Evolutionary conservation across 768 basidiomycete species (phyloP).

Genomic region (Rhizopogon sp.): DNA sequence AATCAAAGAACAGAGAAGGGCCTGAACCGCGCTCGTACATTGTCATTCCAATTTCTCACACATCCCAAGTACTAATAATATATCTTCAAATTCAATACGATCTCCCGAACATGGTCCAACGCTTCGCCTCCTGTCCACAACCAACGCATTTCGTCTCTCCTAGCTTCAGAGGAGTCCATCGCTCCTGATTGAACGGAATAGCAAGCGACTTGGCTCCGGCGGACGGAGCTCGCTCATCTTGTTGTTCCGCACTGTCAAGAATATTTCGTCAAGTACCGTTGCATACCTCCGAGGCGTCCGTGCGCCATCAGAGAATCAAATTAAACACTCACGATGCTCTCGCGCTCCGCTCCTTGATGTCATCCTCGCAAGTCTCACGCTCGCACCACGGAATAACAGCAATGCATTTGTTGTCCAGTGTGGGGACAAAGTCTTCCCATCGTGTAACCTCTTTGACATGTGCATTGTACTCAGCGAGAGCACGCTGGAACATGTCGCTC

Average conservation of each 20-base stretch:
- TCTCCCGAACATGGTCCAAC: conserved; percentile 96
- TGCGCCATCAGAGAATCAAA: neutral
- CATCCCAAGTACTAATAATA: neutral
- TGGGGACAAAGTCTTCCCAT: conserved; percentile 93
- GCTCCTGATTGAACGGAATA: conserved; percentile 91
- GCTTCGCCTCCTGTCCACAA: conserved; percentile 84
- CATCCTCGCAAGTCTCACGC: conserved; percentile 87
- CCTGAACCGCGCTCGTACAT: neutral
- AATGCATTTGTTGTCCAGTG: conserved; percentile 83
- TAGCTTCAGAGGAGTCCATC: conserved; percentile 72
- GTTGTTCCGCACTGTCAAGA: conserved; percentile 64
- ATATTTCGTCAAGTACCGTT: conserved; percentile 4
- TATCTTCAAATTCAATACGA: conserved; percentile 49
- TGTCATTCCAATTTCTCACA: neutral
- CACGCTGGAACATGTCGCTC: conserved; percentile 77
- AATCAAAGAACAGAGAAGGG: neutral
- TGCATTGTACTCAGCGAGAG: conserved; percentile 66
- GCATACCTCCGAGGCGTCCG: neutral
- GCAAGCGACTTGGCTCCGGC: conserved; percentile 96
- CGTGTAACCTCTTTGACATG: conserved; percentile 68
- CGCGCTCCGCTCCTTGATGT: conserved; percentile 93
- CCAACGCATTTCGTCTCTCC: conserved; percentile 88
- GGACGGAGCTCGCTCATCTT: conserved; percentile 93
- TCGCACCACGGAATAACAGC: conserved; percentile 97
- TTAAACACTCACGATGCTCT: conserved; percentile 50